Evolutionary conservation across 1,284 basidiomycete species (phyloP).

Genomic region (Vanrija sp.): DNA sequence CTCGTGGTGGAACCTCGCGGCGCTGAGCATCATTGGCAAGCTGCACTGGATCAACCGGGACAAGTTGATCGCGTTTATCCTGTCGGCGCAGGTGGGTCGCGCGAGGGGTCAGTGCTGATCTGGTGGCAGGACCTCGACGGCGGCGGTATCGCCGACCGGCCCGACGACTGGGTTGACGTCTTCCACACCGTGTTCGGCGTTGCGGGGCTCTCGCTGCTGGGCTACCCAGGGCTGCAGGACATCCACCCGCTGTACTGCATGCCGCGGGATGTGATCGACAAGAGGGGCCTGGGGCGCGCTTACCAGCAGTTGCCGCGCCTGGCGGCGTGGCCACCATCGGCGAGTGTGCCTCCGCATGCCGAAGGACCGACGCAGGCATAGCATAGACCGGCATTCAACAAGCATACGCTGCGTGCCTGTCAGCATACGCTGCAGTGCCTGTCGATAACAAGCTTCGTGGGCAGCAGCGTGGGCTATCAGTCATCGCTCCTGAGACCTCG

Average conservation of each 20-base stretch:
- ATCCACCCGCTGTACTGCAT: constrained; percentile 96
- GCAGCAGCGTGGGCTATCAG: too few relatives aligned
- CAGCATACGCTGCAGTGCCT: too few relatives aligned
- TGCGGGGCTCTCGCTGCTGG: constrained; percentile 82
- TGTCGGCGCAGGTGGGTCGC: constrained; percentile 71
- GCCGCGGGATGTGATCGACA: constrained; percentile 72
- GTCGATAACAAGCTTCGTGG: too few relatives aligned
- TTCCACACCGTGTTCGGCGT: constrained; percentile 94
- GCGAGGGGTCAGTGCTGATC: neutral
- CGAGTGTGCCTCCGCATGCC: too few relatives aligned
- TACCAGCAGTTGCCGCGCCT: constrained; percentile 36
- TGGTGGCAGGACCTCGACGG: constrained; percentile 69
- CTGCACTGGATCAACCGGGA: constrained; percentile 84
- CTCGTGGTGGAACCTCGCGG: constrained; percentile 92
- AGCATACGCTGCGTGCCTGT: too few relatives aligned
- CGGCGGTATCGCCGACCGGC: constrained; percentile 91
- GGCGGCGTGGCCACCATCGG: constrained; percentile 11
- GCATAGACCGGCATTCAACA: too few relatives aligned
- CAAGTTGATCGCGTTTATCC: constrained; percentile 76
- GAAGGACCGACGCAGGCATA: too few relatives aligned
- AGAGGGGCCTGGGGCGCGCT: constrained; percentile 55
- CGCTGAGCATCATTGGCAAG: constrained; percentile 77
- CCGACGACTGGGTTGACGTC: constrained; percentile 89
- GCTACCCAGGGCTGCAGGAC: constrained; percentile 76
- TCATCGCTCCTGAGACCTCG: too few relatives aligned